These are phyloP conservation scores for Dysphania ambrosioides DNA, from an alignment of 148 eudicot species.

Conservation along the genomic window DNA sequence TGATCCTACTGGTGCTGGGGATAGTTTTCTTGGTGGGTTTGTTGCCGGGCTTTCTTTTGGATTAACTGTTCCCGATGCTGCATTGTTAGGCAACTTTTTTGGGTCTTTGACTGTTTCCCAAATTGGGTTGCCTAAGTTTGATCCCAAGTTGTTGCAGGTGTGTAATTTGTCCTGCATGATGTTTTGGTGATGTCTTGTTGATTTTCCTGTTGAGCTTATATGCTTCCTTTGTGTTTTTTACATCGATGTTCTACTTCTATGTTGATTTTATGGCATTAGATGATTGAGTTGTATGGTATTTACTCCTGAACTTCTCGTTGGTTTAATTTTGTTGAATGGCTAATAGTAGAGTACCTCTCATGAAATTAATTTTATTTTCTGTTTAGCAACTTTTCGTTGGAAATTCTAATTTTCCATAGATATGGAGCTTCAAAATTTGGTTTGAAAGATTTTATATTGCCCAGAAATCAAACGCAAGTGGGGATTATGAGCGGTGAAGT, in stretches of 20 bases:
- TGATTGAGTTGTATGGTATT: neutral
- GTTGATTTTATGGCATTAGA: neutral
- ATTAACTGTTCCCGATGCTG: conserved; percentile 72
- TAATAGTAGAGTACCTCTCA: neutral
- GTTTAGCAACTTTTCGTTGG: neutral
- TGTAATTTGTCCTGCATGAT: conserved; percentile 17
- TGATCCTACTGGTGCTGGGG: conserved; percentile 98
- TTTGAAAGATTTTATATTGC: neutral
- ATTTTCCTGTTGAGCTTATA: neutral
- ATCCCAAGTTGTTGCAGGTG: conserved; percentile 68
- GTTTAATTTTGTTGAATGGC: neutral
- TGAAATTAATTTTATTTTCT: neutral
- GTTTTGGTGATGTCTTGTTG: neutral
- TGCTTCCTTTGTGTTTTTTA: neutral
- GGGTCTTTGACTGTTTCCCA: conserved; percentile 84
- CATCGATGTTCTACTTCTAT: conserved; percentile 1
- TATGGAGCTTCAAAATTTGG: neutral
- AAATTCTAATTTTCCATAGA: neutral
- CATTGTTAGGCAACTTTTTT: conserved; percentile 87
- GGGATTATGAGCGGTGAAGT: neutral
- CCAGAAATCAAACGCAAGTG: neutral
- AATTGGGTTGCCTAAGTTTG: conserved; percentile 72
- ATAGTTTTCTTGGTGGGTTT: conserved; percentile 83
- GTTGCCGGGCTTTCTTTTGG: conserved; percentile 74
- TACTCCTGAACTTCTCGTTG: neutral